These are phyloP conservation scores for Pythium insidiosum DNA, from an alignment of 352 stramenopile genomes.

Conservation along the genomic window DNA sequence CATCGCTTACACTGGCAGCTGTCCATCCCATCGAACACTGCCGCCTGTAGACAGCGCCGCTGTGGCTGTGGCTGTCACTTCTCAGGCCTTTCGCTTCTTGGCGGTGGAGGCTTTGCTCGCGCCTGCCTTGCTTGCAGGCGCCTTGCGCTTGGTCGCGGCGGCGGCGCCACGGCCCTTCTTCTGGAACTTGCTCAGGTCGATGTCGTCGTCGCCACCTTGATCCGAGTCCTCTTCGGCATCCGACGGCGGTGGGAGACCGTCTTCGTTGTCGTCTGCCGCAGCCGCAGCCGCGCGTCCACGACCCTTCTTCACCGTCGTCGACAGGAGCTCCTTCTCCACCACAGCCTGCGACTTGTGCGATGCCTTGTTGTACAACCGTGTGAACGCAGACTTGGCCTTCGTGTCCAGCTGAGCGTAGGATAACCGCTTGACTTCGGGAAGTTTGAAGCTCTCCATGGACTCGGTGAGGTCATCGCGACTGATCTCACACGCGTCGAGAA, in stretches of 20 bases:
- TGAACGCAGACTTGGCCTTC: slow-evolving; percentile 93
- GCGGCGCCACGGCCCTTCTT: slow-evolving; percentile 51
- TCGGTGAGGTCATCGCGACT: slow-evolving; percentile 97
- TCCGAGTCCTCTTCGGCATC: slow-evolving; percentile 70
- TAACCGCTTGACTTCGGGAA: slow-evolving; percentile 66
- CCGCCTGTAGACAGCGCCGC: too few species aligned
- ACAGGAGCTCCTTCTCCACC: slow-evolving; percentile 68
- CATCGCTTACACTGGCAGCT: too few species aligned
- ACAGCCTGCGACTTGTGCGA: slow-evolving; percentile 93
- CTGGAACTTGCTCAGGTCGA: slow-evolving; percentile 76
- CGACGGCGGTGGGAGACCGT: slow-evolving; percentile 39
- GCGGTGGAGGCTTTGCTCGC: slow-evolving; percentile 23
- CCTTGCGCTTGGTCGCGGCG: slow-evolving; percentile 43
- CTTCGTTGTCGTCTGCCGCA: slow-evolving; percentile 28
- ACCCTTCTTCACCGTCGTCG: slow-evolving; percentile 70
- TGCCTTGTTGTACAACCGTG: slow-evolving; percentile 87
- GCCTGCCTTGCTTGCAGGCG: slow-evolving; percentile 8
- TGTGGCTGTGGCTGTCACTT: too few species aligned
- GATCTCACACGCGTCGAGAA: slow-evolving; percentile 97
- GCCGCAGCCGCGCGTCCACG: slow-evolving; percentile 32
- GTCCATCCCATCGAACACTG: too few species aligned
- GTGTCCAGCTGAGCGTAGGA: slow-evolving; percentile 74
- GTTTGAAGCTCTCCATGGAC: slow-evolving; percentile 90
- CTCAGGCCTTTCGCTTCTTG: slow-evolving; percentile 52
- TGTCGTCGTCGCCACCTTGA: slow-evolving; percentile 44